phyloP scores from a whole-genome alignment of 2,329 filamentous ascomycete species.

The Chaetothyriales sp. region DNA sequence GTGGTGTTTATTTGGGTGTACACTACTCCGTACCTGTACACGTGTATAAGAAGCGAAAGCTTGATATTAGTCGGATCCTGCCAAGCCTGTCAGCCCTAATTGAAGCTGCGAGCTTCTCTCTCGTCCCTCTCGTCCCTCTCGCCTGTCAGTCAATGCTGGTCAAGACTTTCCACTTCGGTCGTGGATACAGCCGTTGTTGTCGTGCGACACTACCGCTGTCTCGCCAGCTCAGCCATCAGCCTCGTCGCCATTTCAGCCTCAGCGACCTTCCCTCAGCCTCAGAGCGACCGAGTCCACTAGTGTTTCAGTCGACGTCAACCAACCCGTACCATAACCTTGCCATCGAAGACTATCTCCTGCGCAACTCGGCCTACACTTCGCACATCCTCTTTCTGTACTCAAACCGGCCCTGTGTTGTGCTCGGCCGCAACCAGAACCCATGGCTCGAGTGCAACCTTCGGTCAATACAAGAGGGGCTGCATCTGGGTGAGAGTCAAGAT shows the following conservation, averaged over 20 bases:
- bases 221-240: neutral
- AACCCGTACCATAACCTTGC: constrained; percentile 85
- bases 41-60: too few relatives aligned
- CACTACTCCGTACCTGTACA: too few relatives aligned
- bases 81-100: too few relatives aligned
- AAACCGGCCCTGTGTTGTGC: constrained; percentile 74
- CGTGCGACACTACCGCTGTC: neutral
- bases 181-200: neutral
- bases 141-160: neutral
- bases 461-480: constrained; percentile 35
- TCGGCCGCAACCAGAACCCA: constrained; percentile 94
- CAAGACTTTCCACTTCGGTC: neutral
- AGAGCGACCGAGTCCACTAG: constrained; percentile 31
- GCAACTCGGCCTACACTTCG: constrained; percentile 55
- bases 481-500: constrained; percentile 23
- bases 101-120: too few relatives aligned
- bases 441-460: constrained; percentile 78
- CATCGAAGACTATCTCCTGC: constrained; percentile 78
- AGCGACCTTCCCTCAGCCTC: constrained; percentile 7
- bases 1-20: too few relatives aligned
- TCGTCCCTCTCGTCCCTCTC: too few relatives aligned
- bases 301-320: constrained; percentile 53
- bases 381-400: constrained; percentile 74
- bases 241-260: constrained; percentile 4
- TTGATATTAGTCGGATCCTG: too few relatives aligned